Percentiles rank a stretch among this genome's conserved stretches.
Conservation (phyloP, 2,329 filamentous ascomycete genomes). For the Arthroderma sp. region DNA sequence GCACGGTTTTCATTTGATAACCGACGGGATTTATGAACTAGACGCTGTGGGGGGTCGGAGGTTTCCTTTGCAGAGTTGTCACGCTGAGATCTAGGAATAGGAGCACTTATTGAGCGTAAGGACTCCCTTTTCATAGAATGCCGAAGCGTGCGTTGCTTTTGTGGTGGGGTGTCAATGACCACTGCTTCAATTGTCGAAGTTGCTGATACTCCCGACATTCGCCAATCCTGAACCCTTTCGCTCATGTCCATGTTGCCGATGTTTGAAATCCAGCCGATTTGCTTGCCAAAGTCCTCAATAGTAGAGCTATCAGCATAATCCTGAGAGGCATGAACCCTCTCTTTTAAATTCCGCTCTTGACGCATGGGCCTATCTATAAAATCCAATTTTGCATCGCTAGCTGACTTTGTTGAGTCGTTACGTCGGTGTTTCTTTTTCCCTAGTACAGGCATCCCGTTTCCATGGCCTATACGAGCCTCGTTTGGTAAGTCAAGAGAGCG, state of each 20-base stretch:
- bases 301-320: slow-evolving; percentile 16
- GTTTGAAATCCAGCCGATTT: slow-evolving; percentile 38
- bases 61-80: slow-evolving; percentile 32
- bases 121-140: slow-evolving; percentile 43
- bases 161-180: slow-evolving; percentile 39
- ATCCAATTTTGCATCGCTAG: too few species aligned
- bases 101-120: slow-evolving; percentile 35
- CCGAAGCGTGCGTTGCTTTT: slow-evolving; percentile 34
- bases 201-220: slow-evolving; percentile 39
- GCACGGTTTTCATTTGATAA: slow-evolving; percentile 36
- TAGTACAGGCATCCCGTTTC: neutral
- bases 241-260: slow-evolving; percentile 17
- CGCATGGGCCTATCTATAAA: too few species aligned
- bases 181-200: slow-evolving; percentile 44
- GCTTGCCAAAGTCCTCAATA: slow-evolving; percentile 36
- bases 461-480: neutral
- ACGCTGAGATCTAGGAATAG: slow-evolving; percentile 31
- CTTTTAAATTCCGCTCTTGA: neutral
- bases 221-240: slow-evolving; percentile 21
- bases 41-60: slow-evolving; percentile 31
- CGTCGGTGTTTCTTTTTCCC: neutral
- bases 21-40: slow-evolving; percentile 38
- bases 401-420: neutral
- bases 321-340: neutral
- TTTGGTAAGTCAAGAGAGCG: neutral